These are phyloP conservation scores for Ogataea trehalophila DNA, from an alignment of 805 yeast genomes.

Conservation along the genomic window DNA sequence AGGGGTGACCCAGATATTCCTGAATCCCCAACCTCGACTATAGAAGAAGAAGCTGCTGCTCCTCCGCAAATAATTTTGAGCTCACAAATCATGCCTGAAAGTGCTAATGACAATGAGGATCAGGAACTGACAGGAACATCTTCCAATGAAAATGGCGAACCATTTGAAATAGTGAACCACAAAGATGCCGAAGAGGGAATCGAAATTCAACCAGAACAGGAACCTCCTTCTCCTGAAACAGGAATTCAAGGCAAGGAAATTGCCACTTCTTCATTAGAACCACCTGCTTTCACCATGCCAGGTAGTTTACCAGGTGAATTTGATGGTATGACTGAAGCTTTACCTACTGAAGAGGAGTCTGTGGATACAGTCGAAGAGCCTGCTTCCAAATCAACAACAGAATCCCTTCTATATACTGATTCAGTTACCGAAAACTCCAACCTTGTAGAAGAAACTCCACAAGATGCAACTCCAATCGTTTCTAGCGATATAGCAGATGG, in stretches of 20 bases:
- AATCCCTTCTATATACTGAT: no score
- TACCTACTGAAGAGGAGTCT: conserved; percentile 2
- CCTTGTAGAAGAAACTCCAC: conserved; percentile 1
- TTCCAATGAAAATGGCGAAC: conserved; percentile 33
- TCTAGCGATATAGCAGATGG: no score
- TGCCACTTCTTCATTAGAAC: background rate
- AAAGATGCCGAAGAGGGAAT: conserved; percentile 32
- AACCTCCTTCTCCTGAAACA: background rate
- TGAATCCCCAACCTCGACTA: conserved; percentile 33
- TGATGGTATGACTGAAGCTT: conserved; percentile 4
- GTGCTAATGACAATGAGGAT: conserved; percentile 13
- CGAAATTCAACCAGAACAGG: background rate
- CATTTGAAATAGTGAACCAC: conserved; percentile 50
- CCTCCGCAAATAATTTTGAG: conserved; percentile 24
- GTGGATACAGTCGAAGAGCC: conserved; percentile 3
- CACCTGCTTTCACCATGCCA: conserved; percentile 2
- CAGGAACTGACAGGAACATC: conserved; percentile 9
- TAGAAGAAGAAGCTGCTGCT: conserved; percentile 28
- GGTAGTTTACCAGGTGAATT: conserved; percentile 14
- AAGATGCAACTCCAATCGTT: conserved; percentile 1
- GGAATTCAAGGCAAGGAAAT: background rate
- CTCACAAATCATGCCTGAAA: conserved; percentile 28
- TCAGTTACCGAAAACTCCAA: no score
- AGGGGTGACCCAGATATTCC: conserved; percentile 63
- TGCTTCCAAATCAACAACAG: no score